Evolutionary conservation across 176 grass and related monocot genomes (phyloP).

Genomic region (Oryza longistaminata): DNA sequence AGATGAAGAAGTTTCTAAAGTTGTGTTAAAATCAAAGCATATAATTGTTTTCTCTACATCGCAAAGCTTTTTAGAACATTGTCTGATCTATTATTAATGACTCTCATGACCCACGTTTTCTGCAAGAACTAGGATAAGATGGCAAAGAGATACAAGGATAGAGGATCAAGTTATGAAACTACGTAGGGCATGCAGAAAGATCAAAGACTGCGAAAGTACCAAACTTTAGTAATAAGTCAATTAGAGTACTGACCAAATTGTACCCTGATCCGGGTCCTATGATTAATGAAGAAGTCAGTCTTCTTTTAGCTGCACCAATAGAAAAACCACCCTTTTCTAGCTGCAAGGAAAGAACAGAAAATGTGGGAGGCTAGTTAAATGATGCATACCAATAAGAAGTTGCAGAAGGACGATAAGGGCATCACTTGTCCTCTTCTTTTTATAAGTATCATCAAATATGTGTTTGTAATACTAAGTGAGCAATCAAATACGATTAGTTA

Average conservation of each 20-base stretch:
- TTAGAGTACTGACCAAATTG: slow-evolving; percentile 72
- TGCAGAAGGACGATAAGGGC: not conserved
- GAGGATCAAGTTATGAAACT: not conserved
- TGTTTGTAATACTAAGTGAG: not conserved
- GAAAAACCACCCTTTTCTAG: slow-evolving; percentile 83
- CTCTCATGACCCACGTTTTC: slow-evolving; percentile 12
- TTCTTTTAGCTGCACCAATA: slow-evolving; percentile 77
- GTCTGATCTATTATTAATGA: not conserved
- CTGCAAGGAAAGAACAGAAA: slow-evolving; percentile 42
- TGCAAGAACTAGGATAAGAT: slow-evolving; percentile 3
- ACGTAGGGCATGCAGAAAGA: slow-evolving; percentile 16
- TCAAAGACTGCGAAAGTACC: not conserved
- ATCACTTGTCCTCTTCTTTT: not conserved
- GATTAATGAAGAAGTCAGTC: slow-evolving; percentile 65
- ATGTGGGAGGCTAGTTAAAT: not conserved
- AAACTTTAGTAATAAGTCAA: slow-evolving; percentile 13
- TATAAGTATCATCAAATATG: slow-evolving; percentile 14
- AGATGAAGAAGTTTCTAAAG: not conserved
- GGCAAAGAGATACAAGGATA: not conserved
- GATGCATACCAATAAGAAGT: not conserved
- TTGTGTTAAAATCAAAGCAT: not conserved
- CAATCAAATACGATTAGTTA: slow-evolving; percentile 1
- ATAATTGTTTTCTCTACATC: slow-evolving; percentile 7
- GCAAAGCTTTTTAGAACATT: not conserved
- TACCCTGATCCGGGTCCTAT: slow-evolving; percentile 94